Conservation (phyloP, 306 rosid species). For the Corylus americana region DNA sequence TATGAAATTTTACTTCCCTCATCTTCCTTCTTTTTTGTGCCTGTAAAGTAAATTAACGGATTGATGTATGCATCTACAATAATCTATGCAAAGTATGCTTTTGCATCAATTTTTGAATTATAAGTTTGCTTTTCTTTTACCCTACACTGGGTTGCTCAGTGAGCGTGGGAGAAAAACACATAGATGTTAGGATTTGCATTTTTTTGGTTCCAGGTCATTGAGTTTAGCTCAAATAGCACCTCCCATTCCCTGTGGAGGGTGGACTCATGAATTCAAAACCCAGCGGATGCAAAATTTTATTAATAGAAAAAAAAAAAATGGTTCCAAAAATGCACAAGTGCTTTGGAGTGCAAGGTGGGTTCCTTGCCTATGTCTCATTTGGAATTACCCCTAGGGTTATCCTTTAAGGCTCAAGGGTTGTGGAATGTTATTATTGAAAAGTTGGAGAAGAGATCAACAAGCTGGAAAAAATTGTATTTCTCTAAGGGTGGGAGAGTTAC, state of each 20-base stretch:
- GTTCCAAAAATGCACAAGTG: too few relatives aligned
- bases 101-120: neutral
- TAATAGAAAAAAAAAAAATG: too few relatives aligned
- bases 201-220: too few relatives aligned
- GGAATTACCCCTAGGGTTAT: neutral
- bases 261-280: too few relatives aligned
- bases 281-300: neutral
- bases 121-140: neutral
- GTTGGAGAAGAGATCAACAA: neutral
- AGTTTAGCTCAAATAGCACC: too few relatives aligned
- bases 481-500: too few relatives aligned
- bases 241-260: too few relatives aligned
- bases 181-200: neutral
- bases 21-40: too few relatives aligned
- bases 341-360: neutral
- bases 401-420: neutral
- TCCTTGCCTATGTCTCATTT: too few relatives aligned
- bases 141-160: neutral
- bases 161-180: too few relatives aligned
- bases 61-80: neutral
- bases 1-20: too few relatives aligned
- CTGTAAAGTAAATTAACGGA: too few relatives aligned
- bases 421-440: neutral
- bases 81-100: neutral
- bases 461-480: neutral